Base-by-base conservation (phyloP, 805 yeast species). In the Cyberlindnera mrakii region DNA sequence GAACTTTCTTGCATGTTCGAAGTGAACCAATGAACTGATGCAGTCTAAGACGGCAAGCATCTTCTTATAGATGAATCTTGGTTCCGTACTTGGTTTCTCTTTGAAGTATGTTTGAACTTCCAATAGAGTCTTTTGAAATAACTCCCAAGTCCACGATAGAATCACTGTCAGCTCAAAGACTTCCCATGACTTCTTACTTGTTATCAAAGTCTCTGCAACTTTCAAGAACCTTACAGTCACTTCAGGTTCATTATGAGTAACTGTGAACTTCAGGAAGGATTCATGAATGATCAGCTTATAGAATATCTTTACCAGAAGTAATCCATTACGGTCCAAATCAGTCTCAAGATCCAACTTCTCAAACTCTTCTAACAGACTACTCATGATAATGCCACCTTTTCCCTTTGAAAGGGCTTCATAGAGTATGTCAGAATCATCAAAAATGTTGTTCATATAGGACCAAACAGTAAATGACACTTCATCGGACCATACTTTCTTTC, bases 171-270 rank as follows among this genome's bases (percentile, higher is more conserved):
- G 47, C 30, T 68, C 62, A 42, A 58, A 62, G 18, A 62, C 62
- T 39, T 64, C 61, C 71, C 71, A 68, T 10, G 47, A 50, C 15
- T 59, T 58, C 33, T 50, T 58, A 43, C 72, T 67, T 2, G 72
- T 67, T 5, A 62, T 57, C 3, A 65, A 52, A 1, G 64, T 44
- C 38, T 65, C 64, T 4, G 66, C 45, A 8, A 62, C 51, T 34
- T 52, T 55, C 19, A 66, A 39, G 18, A 55, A 50, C 20, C 57
- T 40, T 2, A 52, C 45, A 27, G 48, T 43, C n/a, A 52, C 46
- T 0, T 36, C 33, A 11, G 40, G 41, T 5, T 43, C 46, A 35
- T 53, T 51, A 18, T 55, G 36, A 1, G 19, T 14, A 1, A 51
- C 40, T 11, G 66, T 48, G 41, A 58, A 67, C 16, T 60, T 57